A percentile compares a stretch with the other conserved stretches of the same genome.
These are phyloP conservation scores for Aspergillus sp. DNA, from an alignment of 2,329 filamentous ascomycete genomes.

Conservation along the genomic window DNA sequence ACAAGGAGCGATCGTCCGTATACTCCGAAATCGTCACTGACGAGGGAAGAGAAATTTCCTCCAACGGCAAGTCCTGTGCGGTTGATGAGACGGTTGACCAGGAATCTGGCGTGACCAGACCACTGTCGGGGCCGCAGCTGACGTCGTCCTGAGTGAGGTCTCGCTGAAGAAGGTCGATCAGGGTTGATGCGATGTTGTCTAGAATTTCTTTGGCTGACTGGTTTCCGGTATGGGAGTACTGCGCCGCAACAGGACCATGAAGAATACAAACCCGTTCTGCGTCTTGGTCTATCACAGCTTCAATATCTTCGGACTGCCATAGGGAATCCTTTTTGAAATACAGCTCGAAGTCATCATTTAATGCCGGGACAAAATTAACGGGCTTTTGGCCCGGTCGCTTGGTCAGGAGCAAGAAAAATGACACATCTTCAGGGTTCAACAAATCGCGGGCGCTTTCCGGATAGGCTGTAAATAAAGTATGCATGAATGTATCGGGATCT, in stretches of 20 bases:
- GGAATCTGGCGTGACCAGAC: slow-evolving; percentile 51
- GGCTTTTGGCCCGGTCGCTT: slow-evolving; percentile 88
- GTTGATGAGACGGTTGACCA: slow-evolving; percentile 64
- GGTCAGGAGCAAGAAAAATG: slow-evolving; percentile 88
- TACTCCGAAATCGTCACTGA: slow-evolving; percentile 13
- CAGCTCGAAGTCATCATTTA: slow-evolving; percentile 94
- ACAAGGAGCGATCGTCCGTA: slow-evolving; percentile 2
- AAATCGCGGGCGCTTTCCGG: slow-evolving; percentile 81
- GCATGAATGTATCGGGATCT: slow-evolving; percentile 9
- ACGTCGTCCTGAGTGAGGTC: slow-evolving; percentile 65
- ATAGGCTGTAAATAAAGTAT: slow-evolving; percentile 49
- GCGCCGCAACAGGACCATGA: slow-evolving; percentile 86
- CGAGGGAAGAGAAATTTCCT: slow-evolving; percentile 8
- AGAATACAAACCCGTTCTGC: slow-evolving; percentile 92
- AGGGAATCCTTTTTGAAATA: slow-evolving; percentile 99
- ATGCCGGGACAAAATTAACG: slow-evolving; percentile 83
- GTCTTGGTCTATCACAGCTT: slow-evolving; percentile 89
- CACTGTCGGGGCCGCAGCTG: slow-evolving; percentile 40
- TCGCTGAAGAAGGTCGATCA: slow-evolving; percentile 74
- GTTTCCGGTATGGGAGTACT: slow-evolving; percentile 80
- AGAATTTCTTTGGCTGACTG: slow-evolving; percentile 93
- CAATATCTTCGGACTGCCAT: slow-evolving; percentile 95
- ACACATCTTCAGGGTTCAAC: slow-evolving; percentile 93
- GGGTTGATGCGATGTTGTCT: slow-evolving; percentile 78
- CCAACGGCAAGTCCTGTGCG: slow-evolving; percentile 5